Percentiles rank a stretch among this genome's conserved stretches.
Evolutionary conservation across 768 basidiomycete species (phyloP).

Genomic region (Cubamyces sp.): DNA sequence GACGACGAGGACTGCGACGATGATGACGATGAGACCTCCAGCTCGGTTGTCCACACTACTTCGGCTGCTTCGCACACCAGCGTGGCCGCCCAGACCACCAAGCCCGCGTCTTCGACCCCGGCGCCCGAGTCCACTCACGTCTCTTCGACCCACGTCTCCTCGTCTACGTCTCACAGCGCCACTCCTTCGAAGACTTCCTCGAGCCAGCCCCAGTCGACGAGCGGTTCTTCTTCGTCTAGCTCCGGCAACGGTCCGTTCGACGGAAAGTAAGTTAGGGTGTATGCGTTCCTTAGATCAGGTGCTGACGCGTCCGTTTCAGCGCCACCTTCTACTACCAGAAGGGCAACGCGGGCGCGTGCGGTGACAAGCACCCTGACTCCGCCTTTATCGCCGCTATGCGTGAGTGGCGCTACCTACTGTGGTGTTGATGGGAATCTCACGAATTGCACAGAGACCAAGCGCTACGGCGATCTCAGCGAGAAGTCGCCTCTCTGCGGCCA

Average conservation of each 20-base stretch:
- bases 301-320: conserved; percentile 18
- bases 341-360: conserved; percentile 82
- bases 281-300: neutral
- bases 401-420: conserved; percentile 33
- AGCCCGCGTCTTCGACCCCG: conserved; percentile 14
- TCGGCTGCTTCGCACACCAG: conserved; percentile 10
- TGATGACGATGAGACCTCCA: conserved; percentile 33
- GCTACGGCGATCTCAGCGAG: conserved; percentile 52
- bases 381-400: conserved; percentile 68
- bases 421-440: neutral
- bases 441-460: conserved; percentile 42
- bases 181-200: conserved; percentile 18
- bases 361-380: conserved; percentile 56
- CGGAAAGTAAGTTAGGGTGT: conserved; percentile 38
- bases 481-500: conserved; percentile 67
- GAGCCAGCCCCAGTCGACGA: conserved; percentile 25
- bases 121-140: conserved; percentile 16
- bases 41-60: conserved; percentile 8
- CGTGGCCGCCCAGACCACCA: conserved; percentile 7
- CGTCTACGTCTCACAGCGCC: conserved; percentile 21
- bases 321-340: conserved; percentile 52
- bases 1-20: conserved; percentile 41
- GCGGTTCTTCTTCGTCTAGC: conserved; percentile 23
- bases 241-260: conserved; percentile 37
- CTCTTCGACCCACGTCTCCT: conserved; percentile 22